Base-by-base conservation (phyloP, 495 filamentous ascomycete species). In the Corynascus novoguineensis region DNA sequence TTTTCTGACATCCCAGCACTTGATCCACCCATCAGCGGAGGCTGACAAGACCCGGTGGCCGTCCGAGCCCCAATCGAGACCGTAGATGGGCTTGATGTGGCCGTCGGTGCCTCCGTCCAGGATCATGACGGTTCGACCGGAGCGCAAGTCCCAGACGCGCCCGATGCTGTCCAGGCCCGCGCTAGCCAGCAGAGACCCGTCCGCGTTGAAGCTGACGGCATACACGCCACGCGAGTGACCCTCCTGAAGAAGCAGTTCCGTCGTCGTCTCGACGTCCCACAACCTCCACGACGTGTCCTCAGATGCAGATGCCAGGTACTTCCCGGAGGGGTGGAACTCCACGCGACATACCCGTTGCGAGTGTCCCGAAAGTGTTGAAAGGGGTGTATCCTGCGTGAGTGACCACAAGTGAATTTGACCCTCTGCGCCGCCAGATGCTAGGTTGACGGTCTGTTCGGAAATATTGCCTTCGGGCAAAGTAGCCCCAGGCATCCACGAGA, bases 251-350 rank as follows among this genome's bases (percentile, higher is more conserved):
- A 92, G 77, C 4, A 98, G 75, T 62, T 97, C 92, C 3, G 86
- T 85, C 0, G 81, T 86, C 1, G 85, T 92, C 52, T 88, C 83
- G 0, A 97, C 81, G 65, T 99, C 95, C 95, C 95, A 99, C 54
- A 99, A 72, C 24, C 93, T 83, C 93, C 93, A 99, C 0, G 92
- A 96, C 4, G 92, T 97, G 67, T 99, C 93, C 64, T 89, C 92
- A 1, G 90, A 96, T 1, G 93, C 93, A 0, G 91, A 96, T 1
- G 93, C 93, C 22, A 97, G 80, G 64, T 92, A 97, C 53, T 80
- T 78, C 17, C 93, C 92, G 4, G 89, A 95, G 0, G 93, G 93
- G 61, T 99, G 95, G 66, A 97, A 95, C 60, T 96, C 95, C 38
- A 95, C 85, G 53, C 95, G 82, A 58, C 88, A 92, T 29, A 97